Evolutionary conservation across 768 basidiomycete species (phyloP), one percentile per base, ranked within the genome.

Genomic region (Scleroderma citrinum): DNA sequence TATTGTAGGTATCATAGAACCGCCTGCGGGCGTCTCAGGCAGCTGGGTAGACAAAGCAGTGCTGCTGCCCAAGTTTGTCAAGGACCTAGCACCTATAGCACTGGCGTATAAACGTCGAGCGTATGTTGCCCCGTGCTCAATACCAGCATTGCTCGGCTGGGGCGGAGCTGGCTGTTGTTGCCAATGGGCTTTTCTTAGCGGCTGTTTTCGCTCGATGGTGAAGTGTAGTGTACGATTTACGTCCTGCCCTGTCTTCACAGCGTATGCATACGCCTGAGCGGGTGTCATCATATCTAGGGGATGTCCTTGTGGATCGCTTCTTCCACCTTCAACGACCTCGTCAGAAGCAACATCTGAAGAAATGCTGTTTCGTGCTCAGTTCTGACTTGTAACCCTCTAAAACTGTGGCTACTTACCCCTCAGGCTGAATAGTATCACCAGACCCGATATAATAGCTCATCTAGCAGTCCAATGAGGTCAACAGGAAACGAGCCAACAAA

Each of bases 101-200:
- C 71, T 75, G 7, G 71, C 72, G 53, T 76, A 77, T 23, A 77
- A 57, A 43, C 68, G 69, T 41, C 74, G 75, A 20, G 75, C 76
- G 31, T 66, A 56, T 3, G 68, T 68, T 40, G 59, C 50, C 13
- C 60, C 64, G 36, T 41, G 52, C 11, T 44, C 51, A 42, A 51
- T 31, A 23, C 46, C 17, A 23, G 59, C 45, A n/a, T 46, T 29
- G 29, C 39, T 34, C 23, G 38, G 37, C 7, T 50, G 21, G 4
- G 31, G 49, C 12, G 47, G 44, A 11, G 19, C 48, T n/a, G 32
- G 23, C 26, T 41, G 56, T 8, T 32, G 46, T 34, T 40, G 26
- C 5, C 26, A 29, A 8, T 29, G 40, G 17, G 19, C n/a, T 24
- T 21, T 44, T 21, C 38, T 46, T n/a, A 51, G 50, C 36, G 39